A percentile compares a stretch with the other conserved stretches of the same genome.
These are phyloP conservation scores for Sanguinoderma infundibulare DNA, from an alignment of 1,284 basidiomycete genomes.

Conservation along the genomic window DNA sequence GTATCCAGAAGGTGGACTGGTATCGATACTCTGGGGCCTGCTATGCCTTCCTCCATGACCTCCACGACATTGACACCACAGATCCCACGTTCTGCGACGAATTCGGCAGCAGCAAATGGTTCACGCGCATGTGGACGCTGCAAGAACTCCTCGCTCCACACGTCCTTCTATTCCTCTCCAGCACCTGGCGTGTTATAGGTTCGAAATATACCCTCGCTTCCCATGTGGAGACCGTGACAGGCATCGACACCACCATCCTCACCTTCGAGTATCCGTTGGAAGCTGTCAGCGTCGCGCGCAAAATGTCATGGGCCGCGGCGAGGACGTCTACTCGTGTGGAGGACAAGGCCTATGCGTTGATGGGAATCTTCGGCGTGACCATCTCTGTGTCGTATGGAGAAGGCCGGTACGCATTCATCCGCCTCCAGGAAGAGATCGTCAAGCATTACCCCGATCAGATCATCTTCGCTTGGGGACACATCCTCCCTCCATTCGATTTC, in stretches of 20 bases:
- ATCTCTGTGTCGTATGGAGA: slow-evolving; percentile 9
- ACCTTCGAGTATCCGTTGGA: not conserved
- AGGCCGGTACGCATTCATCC: slow-evolving; percentile 9
- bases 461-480: slow-evolving; percentile 10
- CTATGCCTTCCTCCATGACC: slow-evolving; percentile 10
- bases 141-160: slow-evolving; percentile 5
- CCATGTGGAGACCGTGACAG: slow-evolving; percentile 1
- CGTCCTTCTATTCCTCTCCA: slow-evolving; percentile 5
- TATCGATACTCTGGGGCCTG: slow-evolving; percentile 2
- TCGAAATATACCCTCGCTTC: slow-evolving; percentile 4
- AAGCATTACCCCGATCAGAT: slow-evolving; percentile 11
- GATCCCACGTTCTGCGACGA: not conserved
- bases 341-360: slow-evolving; percentile 13
- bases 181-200: slow-evolving; percentile 1
- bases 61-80: slow-evolving; percentile 1
- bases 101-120: slow-evolving; percentile 4
- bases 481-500: not conserved
- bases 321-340: slow-evolving; percentile 1
- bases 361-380: slow-evolving; percentile 13
- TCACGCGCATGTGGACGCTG: slow-evolving; percentile 6
- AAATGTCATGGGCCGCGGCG: slow-evolving; percentile 11
- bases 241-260: not conserved
- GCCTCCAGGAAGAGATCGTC: slow-evolving; percentile 11
- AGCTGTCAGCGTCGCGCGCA: not conserved
- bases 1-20: too few relatives aligned